phyloP scores from a whole-genome alignment of 192 early-diverging fungal species.

The Coemansia sp. region DNA sequence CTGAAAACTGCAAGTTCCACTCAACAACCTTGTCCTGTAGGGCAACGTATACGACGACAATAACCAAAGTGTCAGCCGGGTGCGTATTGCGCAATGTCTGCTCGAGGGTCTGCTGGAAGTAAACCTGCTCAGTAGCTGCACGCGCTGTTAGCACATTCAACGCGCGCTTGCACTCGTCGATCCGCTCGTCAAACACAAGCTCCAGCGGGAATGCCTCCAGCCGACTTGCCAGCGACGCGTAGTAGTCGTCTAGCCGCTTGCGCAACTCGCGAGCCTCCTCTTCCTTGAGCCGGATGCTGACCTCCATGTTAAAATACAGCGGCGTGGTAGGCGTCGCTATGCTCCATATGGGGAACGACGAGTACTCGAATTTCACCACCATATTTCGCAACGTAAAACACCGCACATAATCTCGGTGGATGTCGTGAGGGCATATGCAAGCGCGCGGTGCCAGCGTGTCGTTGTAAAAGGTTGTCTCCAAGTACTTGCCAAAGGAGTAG shows the following conservation, averaged over 20 bases:
- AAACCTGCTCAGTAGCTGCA: slow-evolving; percentile 76
- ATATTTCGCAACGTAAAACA: slow-evolving; percentile 81
- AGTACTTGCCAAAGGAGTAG: slow-evolving; percentile 97
- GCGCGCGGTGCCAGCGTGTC: slow-evolving; percentile 65
- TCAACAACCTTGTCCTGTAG: slow-evolving; percentile 77
- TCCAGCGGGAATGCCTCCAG: slow-evolving; percentile 83
- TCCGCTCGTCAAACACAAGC: slow-evolving; percentile 70
- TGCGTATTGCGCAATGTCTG: slow-evolving; percentile 79
- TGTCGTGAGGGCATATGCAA: slow-evolving; percentile 79
- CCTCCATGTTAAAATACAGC: slow-evolving; percentile 58
- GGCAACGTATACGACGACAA: slow-evolving; percentile 76
- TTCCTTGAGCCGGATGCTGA: slow-evolving; percentile 69
- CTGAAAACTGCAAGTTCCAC: slow-evolving; percentile 86
- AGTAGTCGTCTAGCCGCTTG: slow-evolving; percentile 75
- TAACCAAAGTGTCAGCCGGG: slow-evolving; percentile 76
- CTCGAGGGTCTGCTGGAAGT: slow-evolving; percentile 81
- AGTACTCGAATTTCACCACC: slow-evolving; percentile 77
- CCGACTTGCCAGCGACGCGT: slow-evolving; percentile 83
- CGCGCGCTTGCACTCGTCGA: slow-evolving; percentile 71
- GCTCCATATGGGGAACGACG: slow-evolving; percentile 42
- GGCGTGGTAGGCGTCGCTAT: slow-evolving; percentile 45
- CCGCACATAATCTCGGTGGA: slow-evolving; percentile 81
- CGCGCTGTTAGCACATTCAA: slow-evolving; percentile 71
- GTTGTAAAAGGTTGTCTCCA: slow-evolving; percentile 92
- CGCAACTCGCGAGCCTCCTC: slow-evolving; percentile 75